Base-by-base conservation (phyloP, 2,329 filamentous ascomycete species). In the Coniosporium tulheliwenetii region DNA sequence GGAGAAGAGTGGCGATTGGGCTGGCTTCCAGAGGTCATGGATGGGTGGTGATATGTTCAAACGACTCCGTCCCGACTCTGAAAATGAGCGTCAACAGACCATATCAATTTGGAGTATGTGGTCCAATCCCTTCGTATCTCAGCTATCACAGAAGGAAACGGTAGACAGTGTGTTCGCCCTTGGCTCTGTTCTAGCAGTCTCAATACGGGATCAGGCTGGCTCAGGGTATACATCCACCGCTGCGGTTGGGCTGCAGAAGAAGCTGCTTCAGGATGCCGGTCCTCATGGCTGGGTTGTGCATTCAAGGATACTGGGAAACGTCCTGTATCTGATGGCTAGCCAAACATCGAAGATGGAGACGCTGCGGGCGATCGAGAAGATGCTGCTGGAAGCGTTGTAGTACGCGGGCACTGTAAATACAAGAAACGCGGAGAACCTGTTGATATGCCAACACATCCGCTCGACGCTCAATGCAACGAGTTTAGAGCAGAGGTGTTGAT, bases 121-220 rank as follows among this genome's bases (percentile, higher is more conserved):
- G 83, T 74, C 76, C 0, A 65, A 66, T 1, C 54, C 60, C 0
- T 72, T 86, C 26, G 63, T 87, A 1, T 57, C 62, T 2, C 55
- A 62, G 10, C 51, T 87, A 2, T 86, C 81, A 4, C 61, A 68
- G 14, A 65, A 66, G 2, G 46, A 60, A 0, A 58, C 63, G 0
- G 74, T 91, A 0, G 66, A 74, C 2, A 74, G 78, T 7, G 74
- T 81, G 0, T 82, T 84, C 63, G 79, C 83, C 0, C 61, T 91
- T 1, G 85, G 85, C 0, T 81, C 75, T 2, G 80, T 91, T 1
- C 63, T 91, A 9, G 79, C 80, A 0, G 77, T 93, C 32, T 65
- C 66, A 10, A 48, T 78, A 15, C 60, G 62, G 34, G 71, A 75
- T 49, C 52, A 59, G 2, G 52, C 55, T 29, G 69, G 67, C 14